These are phyloP conservation scores for Hirschfeldia incana DNA, from an alignment of 345 rosid genomes.

Conservation along the genomic window DNA sequence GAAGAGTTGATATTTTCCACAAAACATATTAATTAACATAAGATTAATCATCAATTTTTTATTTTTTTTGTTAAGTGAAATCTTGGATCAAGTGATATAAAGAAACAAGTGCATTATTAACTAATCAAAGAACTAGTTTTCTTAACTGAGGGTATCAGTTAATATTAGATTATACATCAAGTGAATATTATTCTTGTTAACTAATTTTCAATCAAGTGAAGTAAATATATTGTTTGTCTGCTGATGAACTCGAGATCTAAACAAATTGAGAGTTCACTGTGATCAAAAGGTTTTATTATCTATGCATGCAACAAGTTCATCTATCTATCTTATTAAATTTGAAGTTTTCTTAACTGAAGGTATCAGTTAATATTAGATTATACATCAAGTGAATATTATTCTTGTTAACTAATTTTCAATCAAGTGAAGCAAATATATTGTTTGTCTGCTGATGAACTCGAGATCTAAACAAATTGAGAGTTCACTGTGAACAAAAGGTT, in stretches of 20 bases:
- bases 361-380: neutral
- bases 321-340: too few relatives aligned
- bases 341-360: neutral
- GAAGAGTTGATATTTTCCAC: neutral
- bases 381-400: neutral
- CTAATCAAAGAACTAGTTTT: neutral
- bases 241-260: neutral
- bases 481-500: neutral
- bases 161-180: neutral
- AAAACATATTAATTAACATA: neutral
- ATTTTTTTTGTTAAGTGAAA: neutral
- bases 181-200: neutral
- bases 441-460: neutral
- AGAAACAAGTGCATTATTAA: neutral
- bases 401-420: neutral
- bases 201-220: neutral
- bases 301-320: conserved; percentile 7
- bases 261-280: neutral
- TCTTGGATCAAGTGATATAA: neutral
- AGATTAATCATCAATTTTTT: neutral
- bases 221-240: neutral
- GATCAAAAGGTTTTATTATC: neutral
- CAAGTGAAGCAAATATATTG: neutral
- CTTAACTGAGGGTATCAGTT: neutral
- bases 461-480: neutral